Conservation (phyloP, 768 basidiomycete species). For the Hydnum rufescens region DNA sequence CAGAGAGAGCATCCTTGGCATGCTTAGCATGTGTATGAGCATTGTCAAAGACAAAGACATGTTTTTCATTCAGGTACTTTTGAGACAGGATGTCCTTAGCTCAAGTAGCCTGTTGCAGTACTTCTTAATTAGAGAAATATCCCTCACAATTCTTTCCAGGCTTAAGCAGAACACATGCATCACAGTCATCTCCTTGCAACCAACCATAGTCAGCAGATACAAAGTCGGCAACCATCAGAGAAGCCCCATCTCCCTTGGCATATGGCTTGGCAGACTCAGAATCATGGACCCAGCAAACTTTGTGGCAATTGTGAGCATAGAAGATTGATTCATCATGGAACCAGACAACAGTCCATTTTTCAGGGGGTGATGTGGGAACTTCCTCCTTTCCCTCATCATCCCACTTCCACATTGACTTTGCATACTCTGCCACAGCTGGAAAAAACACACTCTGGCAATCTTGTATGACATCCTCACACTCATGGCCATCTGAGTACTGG, state of each 20-base stretch:
- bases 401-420: neutral
- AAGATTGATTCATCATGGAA: constrained; percentile 24
- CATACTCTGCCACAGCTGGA: constrained; percentile 1
- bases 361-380: neutral
- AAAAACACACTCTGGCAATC: constrained; percentile 13
- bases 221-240: constrained; percentile 23
- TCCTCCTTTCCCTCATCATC: neutral
- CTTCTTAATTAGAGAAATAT: constrained; percentile 12
- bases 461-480: constrained; percentile 13
- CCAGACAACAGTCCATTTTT: constrained; percentile 9
- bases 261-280: constrained; percentile 16
- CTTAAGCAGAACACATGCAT: constrained; percentile 2
- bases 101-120: constrained; percentile 14
- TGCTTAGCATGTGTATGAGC: too few species aligned
- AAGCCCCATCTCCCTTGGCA: constrained; percentile 21
- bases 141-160: constrained; percentile 8
- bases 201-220: constrained; percentile 15
- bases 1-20: too few species aligned
- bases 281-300: constrained; percentile 18
- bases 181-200: neutral
- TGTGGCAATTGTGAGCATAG: constrained; percentile 21
- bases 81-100: too few species aligned
- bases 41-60: too few species aligned
- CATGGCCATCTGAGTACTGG: constrained; percentile 23
- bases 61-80: too few species aligned